A percentile compares a stretch with the other conserved stretches of the same genome.
phyloP scores from a whole-genome alignment of 2,329 filamentous ascomycete genomes.

The Dothistroma septosporum region DNA sequence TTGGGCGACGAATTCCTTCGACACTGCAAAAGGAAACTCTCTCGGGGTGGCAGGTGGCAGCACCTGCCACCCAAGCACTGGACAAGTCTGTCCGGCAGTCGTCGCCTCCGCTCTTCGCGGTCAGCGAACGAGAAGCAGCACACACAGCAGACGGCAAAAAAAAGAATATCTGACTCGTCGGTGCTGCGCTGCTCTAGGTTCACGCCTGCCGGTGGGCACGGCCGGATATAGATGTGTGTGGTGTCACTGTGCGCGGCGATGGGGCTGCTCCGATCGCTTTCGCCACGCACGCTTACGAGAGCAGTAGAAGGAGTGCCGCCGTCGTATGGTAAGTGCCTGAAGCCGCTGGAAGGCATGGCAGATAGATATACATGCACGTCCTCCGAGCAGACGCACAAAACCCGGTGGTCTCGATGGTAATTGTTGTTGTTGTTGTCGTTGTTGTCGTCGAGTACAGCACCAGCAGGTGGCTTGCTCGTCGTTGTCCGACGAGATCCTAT shows the following conservation, averaged over 20 bases:
- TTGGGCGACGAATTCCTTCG: neutral
- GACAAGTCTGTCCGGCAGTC: too few species aligned
- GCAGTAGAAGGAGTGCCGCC: neutral
- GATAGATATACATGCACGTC: neutral
- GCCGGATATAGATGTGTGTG: neutral
- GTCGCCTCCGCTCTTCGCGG: too few species aligned
- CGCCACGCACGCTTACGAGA: neutral
- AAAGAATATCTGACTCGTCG: neutral
- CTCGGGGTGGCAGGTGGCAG: neutral
- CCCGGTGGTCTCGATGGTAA: neutral
- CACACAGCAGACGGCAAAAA: neutral
- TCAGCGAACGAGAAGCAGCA: neutral
- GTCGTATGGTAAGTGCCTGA: neutral
- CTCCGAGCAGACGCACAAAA: neutral
- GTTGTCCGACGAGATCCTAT: neutral
- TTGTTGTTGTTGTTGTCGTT: too few species aligned
- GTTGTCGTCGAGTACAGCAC: neutral
- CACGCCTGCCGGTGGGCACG: neutral
- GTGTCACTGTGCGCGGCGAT: neutral
- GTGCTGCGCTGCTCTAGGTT: neutral
- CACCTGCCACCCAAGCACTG: too few species aligned
- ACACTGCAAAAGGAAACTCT: neutral
- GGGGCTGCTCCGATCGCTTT: neutral
- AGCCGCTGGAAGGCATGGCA: neutral
- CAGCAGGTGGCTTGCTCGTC: neutral